Percentiles rank a stretch among this genome's conserved stretches.
Evolutionary conservation across 805 yeast genomes (phyloP).

Genomic region (Schwanniomyces sp.): DNA sequence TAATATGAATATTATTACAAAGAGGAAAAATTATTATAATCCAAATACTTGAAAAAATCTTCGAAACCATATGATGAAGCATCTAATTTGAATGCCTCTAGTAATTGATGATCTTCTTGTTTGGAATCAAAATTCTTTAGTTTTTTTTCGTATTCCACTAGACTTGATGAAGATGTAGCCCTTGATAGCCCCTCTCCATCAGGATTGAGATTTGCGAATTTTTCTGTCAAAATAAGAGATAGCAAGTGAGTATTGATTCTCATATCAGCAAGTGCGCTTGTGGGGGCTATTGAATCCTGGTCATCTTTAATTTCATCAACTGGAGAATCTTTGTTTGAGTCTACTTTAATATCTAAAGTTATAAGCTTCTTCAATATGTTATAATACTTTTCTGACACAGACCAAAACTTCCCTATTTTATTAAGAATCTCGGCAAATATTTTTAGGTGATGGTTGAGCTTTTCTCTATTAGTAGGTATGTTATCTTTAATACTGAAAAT

Average conservation of each 20-base stretch:
- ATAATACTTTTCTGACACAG: slow-evolving; percentile 14
- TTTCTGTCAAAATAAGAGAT: slow-evolving; percentile 13
- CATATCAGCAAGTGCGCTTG: slow-evolving; percentile 4
- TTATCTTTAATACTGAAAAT: neutral
- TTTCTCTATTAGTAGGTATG: neutral
- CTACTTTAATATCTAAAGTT: slow-evolving; percentile 3
- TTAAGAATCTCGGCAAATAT: slow-evolving; percentile 7
- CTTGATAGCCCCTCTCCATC: neutral
- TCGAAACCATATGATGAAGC: neutral
- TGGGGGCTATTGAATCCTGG: neutral
- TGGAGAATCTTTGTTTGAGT: slow-evolving; percentile 1
- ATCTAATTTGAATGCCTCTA: neutral
- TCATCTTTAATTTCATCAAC: slow-evolving; percentile 7
- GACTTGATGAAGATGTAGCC: neutral
- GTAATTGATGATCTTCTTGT: slow-evolving; percentile 1
- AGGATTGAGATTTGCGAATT: slow-evolving; percentile 6
- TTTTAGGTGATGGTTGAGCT: slow-evolving; percentile 5
- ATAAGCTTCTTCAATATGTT: slow-evolving; percentile 15
- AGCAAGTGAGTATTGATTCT: slow-evolving; percentile 15
- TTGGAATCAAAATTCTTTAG: neutral
- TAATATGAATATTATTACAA: neutral
- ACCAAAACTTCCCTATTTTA: slow-evolving; percentile 13
- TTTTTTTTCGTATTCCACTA: neutral
- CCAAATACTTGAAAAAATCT: slow-evolving; percentile 1
- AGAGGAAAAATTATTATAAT: slow-evolving; percentile 1